Evolutionary conservation across 1,284 basidiomycete species (phyloP).

Genomic region (Ganoderma lingzhi): DNA sequence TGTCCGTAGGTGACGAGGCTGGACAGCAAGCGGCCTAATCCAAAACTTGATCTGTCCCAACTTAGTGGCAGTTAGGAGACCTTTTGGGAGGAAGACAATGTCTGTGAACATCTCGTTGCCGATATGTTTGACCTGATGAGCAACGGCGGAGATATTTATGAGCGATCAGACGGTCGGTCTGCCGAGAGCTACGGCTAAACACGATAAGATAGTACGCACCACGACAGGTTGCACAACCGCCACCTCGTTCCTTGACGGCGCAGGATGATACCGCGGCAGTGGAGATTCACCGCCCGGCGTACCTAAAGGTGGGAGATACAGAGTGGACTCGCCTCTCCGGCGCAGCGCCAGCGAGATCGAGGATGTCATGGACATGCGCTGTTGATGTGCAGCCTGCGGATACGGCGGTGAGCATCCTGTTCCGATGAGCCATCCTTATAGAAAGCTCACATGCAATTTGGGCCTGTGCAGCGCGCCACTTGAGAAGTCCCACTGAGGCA

Average conservation of each 20-base stretch:
- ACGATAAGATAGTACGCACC: slow-evolving; percentile 52
- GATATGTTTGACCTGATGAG: slow-evolving; percentile 84
- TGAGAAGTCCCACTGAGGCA: slow-evolving; percentile 88
- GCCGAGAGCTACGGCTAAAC: slow-evolving; percentile 36
- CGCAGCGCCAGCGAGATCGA: slow-evolving; percentile 73
- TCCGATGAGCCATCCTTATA: background rate
- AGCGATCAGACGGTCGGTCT: too few relatives aligned
- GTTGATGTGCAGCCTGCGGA: slow-evolving; percentile 62
- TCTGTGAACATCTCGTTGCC: slow-evolving; percentile 80
- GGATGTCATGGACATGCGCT: slow-evolving; percentile 78
- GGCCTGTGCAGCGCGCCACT: slow-evolving; percentile 80
- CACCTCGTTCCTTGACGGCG: slow-evolving; percentile 89
- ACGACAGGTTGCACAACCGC: slow-evolving; percentile 92
- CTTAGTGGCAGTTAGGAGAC: slow-evolving; percentile 80
- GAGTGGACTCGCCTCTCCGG: slow-evolving; percentile 57
- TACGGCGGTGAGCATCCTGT: background rate
- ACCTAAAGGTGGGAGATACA: slow-evolving; percentile 52
- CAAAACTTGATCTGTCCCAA: slow-evolving; percentile 82
- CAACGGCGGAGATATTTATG: background rate
- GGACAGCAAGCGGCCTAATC: slow-evolving; percentile 74
- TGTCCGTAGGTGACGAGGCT: slow-evolving; percentile 38
- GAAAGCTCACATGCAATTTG: slow-evolving; percentile 57
- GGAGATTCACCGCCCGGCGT: slow-evolving; percentile 42
- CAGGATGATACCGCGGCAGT: slow-evolving; percentile 78
- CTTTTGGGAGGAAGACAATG: slow-evolving; percentile 76